Base-by-base conservation (phyloP, 1,284 basidiomycete species). In the Pterula multifida region DNA sequence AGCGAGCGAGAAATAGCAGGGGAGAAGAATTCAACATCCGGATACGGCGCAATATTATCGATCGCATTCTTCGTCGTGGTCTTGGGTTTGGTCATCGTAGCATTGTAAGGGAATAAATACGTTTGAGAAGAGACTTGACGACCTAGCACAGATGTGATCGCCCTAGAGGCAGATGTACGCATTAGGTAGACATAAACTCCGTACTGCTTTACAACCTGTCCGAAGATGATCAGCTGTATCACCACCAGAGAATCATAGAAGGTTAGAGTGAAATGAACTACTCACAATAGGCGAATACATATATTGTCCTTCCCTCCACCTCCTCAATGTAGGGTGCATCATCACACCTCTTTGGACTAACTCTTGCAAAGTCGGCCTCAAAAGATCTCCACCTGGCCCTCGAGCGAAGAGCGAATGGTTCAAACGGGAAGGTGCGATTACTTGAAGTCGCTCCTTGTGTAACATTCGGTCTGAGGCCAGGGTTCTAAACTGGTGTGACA, bases 381-480 rank as follows among this genome's bases (percentile, higher is more conserved):
- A 61, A 17, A 71, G 66, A 32, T 70, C 60, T 3, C 81, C 82
- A 26, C 69, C 63, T 1, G 74, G 67, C 51, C 75, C 70, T 48
- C 64, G 68, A 1, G 69, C 78, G 60, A 84, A 85, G 26, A 85
- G 65, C 24, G 73, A 72, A 55, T 86, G 82, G 22, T 72, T 66
- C 19, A 86, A 63, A 22, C 84, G 76, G 39, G 81, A 83, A 4
- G 84, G 83, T 17, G 75, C 72, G 23, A 82, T 69, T 35, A 83
- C 67, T 48, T 66, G 71, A 49, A 85, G 60, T 4, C 83, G 75
- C 50, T 72, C 69, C 46, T 68, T 71, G 55, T 85, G 79, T 22
- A 86, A 63, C 13, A 78, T 68, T 0, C 77, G 80, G 58, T 86
- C 84, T 6, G 68, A 62, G 6, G 78, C 71, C 46, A 85, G 65